Conservation (phyloP, 2,329 filamentous ascomycete genomes). For the Nemania abortiva region DNA sequence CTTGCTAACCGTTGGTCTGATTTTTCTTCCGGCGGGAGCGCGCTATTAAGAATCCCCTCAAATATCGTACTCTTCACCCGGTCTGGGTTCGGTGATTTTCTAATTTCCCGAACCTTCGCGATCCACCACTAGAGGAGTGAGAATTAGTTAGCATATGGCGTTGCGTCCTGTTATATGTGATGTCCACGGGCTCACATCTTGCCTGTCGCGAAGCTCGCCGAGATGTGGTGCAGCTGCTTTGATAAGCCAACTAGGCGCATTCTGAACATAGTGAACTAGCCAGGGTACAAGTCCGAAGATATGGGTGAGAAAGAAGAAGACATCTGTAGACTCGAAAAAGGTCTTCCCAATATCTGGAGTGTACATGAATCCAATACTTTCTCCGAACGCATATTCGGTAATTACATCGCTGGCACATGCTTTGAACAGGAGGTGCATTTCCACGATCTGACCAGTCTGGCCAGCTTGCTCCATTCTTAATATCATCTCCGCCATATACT, state of each 20-base stretch:
- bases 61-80: slow-evolving; percentile 43
- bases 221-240: slow-evolving; percentile 16
- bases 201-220: too few relatives aligned
- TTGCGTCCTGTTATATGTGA: too few relatives aligned
- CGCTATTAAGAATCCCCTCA: slow-evolving; percentile 38
- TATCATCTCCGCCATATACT: slow-evolving; percentile 31
- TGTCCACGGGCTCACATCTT: too few relatives aligned
- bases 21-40: slow-evolving; percentile 39
- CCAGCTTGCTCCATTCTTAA: slow-evolving; percentile 8
- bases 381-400: slow-evolving; percentile 39
- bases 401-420: slow-evolving; percentile 44
- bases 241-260: slow-evolving; percentile 30
- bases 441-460: neutral
- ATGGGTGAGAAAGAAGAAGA: slow-evolving; percentile 26
- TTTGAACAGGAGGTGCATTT: slow-evolving; percentile 42
- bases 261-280: slow-evolving; percentile 38
- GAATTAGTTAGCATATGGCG: too few relatives aligned
- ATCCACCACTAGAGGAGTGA: slow-evolving; percentile 34
- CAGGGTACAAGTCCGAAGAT: slow-evolving; percentile 2
- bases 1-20: slow-evolving; percentile 28
- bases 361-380: slow-evolving; percentile 38
- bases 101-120: slow-evolving; percentile 36
- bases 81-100: slow-evolving; percentile 35
- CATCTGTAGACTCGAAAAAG: slow-evolving; percentile 36
- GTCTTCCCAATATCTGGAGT: slow-evolving; percentile 34